A percentile compares a stretch with the other conserved stretches of the same genome.
phyloP scores from a whole-genome alignment of 176 grass and related monocot species.

The Carex myosuroides region DNA sequence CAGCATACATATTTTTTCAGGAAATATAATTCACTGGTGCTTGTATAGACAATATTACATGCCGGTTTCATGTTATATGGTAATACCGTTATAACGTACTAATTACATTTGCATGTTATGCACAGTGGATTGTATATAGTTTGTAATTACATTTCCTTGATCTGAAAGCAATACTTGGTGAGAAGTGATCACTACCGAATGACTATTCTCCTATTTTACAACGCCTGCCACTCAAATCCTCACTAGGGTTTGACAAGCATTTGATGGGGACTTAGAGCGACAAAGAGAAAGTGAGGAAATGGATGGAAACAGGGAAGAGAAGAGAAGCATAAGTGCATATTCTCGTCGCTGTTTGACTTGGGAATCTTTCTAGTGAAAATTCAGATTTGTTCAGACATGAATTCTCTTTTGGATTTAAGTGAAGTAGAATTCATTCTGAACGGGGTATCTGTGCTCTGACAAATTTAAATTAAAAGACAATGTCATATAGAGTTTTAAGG shows the following conservation, averaged over 20 bases:
- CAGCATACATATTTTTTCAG: not conserved
- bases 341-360: not conserved
- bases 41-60: not conserved
- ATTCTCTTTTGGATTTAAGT: not conserved
- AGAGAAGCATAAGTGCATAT: not conserved
- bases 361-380: not conserved
- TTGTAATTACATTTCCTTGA: not conserved
- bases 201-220: not conserved
- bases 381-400: not conserved
- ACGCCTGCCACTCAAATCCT: not conserved
- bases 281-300: not conserved
- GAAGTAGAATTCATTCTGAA: not conserved
- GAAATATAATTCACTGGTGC: not conserved
- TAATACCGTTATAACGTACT: not conserved
- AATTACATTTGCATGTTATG: not conserved
- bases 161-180: not conserved
- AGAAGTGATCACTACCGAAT: not conserved
- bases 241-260: not conserved
- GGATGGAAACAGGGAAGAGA: not conserved
- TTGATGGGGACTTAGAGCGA: not conserved
- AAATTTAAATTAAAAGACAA: not conserved
- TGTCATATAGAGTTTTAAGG: not conserved
- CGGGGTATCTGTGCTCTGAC: not conserved
- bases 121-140: not conserved
- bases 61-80: not conserved